These are phyloP conservation scores for Aspergillus fischeri DNA, from an alignment of 2,329 filamentous ascomycete species.

Conservation along the genomic window DNA sequence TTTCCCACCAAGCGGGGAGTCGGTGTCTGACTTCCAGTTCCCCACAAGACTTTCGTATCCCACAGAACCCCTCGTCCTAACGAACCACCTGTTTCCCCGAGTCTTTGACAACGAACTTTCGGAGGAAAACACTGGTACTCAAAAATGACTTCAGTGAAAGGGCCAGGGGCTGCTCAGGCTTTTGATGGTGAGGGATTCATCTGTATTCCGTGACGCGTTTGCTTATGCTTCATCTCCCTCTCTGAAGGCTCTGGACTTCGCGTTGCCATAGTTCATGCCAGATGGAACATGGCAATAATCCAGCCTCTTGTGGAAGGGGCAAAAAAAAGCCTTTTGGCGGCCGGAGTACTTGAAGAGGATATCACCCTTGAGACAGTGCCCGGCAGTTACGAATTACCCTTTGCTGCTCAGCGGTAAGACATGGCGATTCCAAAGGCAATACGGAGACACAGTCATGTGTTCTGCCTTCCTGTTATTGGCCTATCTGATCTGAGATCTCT, in stretches of 20 bases:
- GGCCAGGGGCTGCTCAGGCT: constrained; percentile 55
- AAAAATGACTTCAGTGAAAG: constrained; percentile 55
- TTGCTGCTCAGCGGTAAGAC: constrained; percentile 75
- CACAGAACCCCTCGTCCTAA: neutral
- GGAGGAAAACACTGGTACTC: neutral
- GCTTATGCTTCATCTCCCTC: constrained; percentile 7
- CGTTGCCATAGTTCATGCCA: constrained; percentile 90
- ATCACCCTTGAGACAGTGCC: constrained; percentile 88
- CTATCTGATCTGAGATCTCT: neutral
- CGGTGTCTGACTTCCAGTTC: neutral
- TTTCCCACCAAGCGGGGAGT: neutral
- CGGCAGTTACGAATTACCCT: constrained; percentile 90
- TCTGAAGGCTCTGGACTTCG: constrained; percentile 64
- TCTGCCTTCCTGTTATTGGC: neutral
- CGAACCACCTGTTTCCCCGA: neutral
- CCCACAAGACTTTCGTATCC: neutral
- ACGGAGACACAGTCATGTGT: neutral
- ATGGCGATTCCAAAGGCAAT: neutral
- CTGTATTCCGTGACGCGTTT: constrained; percentile 3
- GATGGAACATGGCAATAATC: constrained; percentile 91
- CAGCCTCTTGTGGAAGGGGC: constrained; percentile 76
- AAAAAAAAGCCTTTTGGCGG: constrained; percentile 69
- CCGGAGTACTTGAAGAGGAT: constrained; percentile 81
- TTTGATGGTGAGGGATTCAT: constrained; percentile 50
- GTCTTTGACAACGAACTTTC: neutral